Evolutionary conservation across 2,329 filamentous ascomycete species (phyloP).

Genomic region (Colletotrichum cereale): DNA sequence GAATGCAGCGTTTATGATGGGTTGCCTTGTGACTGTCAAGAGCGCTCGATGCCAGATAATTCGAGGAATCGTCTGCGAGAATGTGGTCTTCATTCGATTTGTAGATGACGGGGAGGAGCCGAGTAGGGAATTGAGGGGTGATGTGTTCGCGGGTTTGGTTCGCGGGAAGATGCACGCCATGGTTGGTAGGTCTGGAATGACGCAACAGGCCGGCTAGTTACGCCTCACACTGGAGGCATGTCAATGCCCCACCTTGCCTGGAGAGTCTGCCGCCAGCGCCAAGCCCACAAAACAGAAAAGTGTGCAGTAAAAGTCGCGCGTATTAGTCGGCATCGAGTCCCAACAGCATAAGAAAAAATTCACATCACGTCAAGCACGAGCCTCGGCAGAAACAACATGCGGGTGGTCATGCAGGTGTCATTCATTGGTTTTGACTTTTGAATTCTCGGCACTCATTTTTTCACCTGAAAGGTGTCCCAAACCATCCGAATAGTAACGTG

Average conservation of each 20-base stretch:
- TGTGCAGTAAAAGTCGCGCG: too few relatives aligned
- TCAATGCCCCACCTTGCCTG: conserved; percentile 24
- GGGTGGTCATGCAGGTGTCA: conserved; percentile 39
- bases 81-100: conserved; percentile 13
- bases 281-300: neutral
- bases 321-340: too few relatives aligned
- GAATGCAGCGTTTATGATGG: neutral
- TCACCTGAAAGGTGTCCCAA: conserved; percentile 41
- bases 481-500: conserved; percentile 43
- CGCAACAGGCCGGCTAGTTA: conserved; percentile 34
- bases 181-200: conserved; percentile 26
- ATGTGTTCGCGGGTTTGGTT: conserved; percentile 14
- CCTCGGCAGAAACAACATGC: neutral
- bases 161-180: conserved; percentile 25
- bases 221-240: neutral
- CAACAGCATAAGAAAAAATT: neutral
- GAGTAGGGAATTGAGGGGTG: conserved; percentile 2
- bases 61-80: neutral
- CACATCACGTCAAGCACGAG: neutral
- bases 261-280: neutral
- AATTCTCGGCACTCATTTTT: conserved; percentile 42
- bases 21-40: neutral
- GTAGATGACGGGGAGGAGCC: neutral
- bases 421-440: conserved; percentile 43
- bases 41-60: conserved; percentile 17